phyloP scores from a whole-genome alignment of 306 rosid genomes.

The Cucumis melo region DNA sequence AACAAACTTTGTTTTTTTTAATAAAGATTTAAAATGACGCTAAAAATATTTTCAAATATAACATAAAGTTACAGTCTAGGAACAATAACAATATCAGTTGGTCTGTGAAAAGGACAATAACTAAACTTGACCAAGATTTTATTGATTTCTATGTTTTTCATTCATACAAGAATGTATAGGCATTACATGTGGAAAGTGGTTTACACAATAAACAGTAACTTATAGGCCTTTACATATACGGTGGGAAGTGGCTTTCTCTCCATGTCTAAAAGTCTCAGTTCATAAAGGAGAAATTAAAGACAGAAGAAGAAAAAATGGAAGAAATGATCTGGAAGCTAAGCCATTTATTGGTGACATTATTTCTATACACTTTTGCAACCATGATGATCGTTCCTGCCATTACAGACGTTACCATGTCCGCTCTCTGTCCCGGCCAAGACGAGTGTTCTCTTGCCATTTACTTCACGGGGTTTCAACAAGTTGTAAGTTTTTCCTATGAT shows the following conservation, averaged over 20 bases:
- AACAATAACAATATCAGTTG: too few relatives aligned
- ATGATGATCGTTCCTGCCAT: slow-evolving; percentile 35
- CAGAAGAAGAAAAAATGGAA: background rate
- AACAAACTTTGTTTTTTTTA: too few relatives aligned
- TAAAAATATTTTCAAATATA: too few relatives aligned
- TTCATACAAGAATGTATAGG: too few relatives aligned
- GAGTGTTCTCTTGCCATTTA: slow-evolving; percentile 41
- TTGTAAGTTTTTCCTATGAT: slow-evolving; percentile 9
- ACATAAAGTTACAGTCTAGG: too few relatives aligned
- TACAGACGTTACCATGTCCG: slow-evolving; percentile 36
- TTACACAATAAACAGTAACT: background rate
- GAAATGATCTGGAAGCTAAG: slow-evolving; percentile 17
- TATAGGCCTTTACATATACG: background rate
- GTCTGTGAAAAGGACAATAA: too few relatives aligned
- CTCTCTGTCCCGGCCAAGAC: slow-evolving; percentile 40
- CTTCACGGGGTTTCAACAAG: slow-evolving; percentile 39
- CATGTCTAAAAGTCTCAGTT: background rate
- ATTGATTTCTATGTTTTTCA: too few relatives aligned
- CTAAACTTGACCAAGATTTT: too few relatives aligned
- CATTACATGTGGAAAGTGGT: background rate
- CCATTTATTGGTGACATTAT: slow-evolving; percentile 29
- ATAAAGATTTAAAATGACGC: too few relatives aligned
- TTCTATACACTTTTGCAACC: slow-evolving; percentile 22
- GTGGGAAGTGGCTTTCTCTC: background rate
- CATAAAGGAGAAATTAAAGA: too few relatives aligned